phyloP scores from a whole-genome alignment of 2,329 filamentous ascomycete genomes.

The Claviceps monticola region DNA sequence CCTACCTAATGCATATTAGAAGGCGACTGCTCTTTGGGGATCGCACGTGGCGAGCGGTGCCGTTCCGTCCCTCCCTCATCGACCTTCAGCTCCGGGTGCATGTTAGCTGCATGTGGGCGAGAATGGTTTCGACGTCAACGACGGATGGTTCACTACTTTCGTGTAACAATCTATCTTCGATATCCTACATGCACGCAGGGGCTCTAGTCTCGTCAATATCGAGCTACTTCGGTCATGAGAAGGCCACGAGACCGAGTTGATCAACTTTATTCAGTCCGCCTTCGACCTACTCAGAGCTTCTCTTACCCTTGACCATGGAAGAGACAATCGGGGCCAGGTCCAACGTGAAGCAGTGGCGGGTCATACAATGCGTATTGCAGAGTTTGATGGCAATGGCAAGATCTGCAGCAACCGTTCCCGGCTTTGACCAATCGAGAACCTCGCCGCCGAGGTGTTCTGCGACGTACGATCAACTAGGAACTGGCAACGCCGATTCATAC shows the following conservation, averaged over 20 bases:
- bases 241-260: background rate
- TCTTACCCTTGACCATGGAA: background rate
- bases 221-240: background rate
- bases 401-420: conserved; percentile 34
- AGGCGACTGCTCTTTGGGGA: too few relatives aligned
- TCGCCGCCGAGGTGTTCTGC: conserved; percentile 18
- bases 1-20: too few relatives aligned
- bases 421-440: conserved; percentile 32
- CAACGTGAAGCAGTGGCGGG: conserved; percentile 4
- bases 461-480: background rate
- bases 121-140: too few relatives aligned
- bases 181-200: background rate
- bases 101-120: too few relatives aligned
- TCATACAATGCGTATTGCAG: conserved; percentile 10
- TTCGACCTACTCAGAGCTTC: background rate
- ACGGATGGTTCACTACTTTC: too few relatives aligned
- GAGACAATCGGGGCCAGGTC: background rate
- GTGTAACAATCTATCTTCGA: background rate
- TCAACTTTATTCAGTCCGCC: background rate
- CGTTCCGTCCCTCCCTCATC: too few relatives aligned
- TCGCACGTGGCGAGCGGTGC: too few relatives aligned
- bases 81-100: too few relatives aligned
- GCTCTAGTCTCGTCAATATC: background rate
- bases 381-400: conserved; percentile 19
- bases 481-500: conserved; percentile 9